Evolutionary conservation across 148 eudicot genomes (phyloP).

Genomic region (Rhododendron kiyosumense): DNA sequence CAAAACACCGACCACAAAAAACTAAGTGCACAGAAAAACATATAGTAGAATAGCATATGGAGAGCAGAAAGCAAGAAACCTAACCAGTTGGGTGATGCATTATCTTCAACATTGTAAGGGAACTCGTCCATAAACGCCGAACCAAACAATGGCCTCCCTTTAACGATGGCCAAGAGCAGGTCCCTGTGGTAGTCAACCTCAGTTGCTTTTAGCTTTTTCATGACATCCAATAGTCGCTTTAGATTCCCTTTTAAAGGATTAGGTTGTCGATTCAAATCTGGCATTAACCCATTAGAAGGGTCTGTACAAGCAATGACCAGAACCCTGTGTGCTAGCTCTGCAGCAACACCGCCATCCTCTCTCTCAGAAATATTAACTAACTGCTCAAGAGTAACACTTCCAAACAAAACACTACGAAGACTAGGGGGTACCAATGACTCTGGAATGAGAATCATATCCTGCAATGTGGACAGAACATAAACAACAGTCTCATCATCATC

Average conservation of each 20-base stretch:
- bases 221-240: conserved; percentile 64
- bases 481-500: conserved; percentile 82
- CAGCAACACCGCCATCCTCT: conserved; percentile 48
- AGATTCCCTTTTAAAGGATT: conserved; percentile 64
- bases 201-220: conserved; percentile 89
- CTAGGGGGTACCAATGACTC: conserved; percentile 77
- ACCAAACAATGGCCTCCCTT: conserved; percentile 65
- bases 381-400: conserved; percentile 86
- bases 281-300: conserved; percentile 93
- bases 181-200: conserved; percentile 61
- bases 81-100: conserved; percentile 71
- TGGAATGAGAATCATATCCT: conserved; percentile 62
- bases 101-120: conserved; percentile 86
- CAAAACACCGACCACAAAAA: conserved; percentile 17
- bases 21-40: neutral
- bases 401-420: conserved; percentile 90
- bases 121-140: conserved; percentile 76
- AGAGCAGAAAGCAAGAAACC: conserved; percentile 23
- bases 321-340: conserved; percentile 61
- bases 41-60: neutral
- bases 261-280: conserved; percentile 59
- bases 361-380: conserved; percentile 59
- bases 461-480: conserved; percentile 68
- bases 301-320: conserved; percentile 72
- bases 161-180: conserved; percentile 70